Conservation (phyloP, 1,139 yeast species). For the Geotrichum aggregatum region DNA sequence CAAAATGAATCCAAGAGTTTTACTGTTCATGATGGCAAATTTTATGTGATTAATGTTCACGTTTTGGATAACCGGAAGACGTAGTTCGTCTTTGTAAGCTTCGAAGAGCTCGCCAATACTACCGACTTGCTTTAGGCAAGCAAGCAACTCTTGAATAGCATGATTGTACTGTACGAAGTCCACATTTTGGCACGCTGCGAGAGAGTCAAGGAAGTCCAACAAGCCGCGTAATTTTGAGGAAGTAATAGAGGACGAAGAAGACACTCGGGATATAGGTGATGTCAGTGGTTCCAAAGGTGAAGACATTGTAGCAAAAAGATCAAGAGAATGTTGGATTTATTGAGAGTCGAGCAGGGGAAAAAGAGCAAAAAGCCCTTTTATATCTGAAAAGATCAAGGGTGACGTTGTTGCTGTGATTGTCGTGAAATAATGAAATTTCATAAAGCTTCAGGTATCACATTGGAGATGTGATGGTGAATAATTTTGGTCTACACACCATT, state of each 20-base stretch:
- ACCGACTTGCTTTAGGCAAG: background rate
- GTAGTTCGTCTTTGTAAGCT: constrained; percentile 1
- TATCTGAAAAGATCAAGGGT: no score
- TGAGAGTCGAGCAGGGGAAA: no score
- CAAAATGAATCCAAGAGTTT: background rate
- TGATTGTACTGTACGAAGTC: constrained; percentile 4
- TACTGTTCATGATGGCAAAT: background rate
- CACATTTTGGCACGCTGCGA: background rate
- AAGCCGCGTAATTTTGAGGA: constrained; percentile 2
- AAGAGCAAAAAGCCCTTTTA: no score
- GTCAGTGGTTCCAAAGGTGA: constrained; percentile 4
- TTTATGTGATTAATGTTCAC: background rate
- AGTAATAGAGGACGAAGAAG: constrained; percentile 6
- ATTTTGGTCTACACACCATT: no score
- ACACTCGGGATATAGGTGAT: constrained; percentile 2
- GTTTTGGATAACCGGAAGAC: background rate
- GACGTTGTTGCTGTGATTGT: no score
- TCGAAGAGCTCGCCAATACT: constrained; percentile 9
- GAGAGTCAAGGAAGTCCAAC: constrained; percentile 1
- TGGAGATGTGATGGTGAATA: no score
- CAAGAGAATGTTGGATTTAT: no score
- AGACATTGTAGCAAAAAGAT: constrained; percentile 1
- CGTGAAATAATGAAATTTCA: no score
- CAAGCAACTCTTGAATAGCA: background rate
- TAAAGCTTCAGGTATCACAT: no score